Evolutionary conservation across 73 alveolate genomes (phyloP).

Genomic region (Paramecium caudatum): DNA sequence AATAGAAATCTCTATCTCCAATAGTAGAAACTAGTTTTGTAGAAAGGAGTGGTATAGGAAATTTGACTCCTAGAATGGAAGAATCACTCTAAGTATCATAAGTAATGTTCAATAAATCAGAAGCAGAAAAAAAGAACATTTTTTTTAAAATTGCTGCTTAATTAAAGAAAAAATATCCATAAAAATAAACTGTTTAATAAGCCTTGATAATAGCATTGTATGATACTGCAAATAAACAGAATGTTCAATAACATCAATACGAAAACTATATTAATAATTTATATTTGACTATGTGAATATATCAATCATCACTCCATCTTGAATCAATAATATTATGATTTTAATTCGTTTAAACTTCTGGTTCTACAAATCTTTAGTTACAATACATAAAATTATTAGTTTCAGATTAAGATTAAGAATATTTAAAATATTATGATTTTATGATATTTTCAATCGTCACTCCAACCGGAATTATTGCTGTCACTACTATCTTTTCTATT

Average conservation of each 20-base stretch:
- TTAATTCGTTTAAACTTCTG: too few species aligned
- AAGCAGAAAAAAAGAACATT: slow-evolving; percentile 21
- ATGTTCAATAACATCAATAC: background rate
- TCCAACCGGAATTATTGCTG: slow-evolving; percentile 40
- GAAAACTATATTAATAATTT: slow-evolving; percentile 17
- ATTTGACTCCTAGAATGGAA: slow-evolving; percentile 47
- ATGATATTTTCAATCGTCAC: slow-evolving; percentile 21
- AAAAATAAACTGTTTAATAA: slow-evolving; percentile 18
- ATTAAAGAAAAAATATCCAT: background rate
- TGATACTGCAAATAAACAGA: slow-evolving; percentile 8
- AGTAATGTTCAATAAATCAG: background rate
- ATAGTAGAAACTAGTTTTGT: slow-evolving; percentile 20
- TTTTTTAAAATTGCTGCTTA: slow-evolving; percentile 39
- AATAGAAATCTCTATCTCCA: background rate
- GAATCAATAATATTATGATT: too few species aligned
- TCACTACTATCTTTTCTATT: slow-evolving; percentile 57
- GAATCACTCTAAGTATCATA: slow-evolving; percentile 28
- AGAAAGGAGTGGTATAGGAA: slow-evolving; percentile 1
- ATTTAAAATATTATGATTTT: too few species aligned
- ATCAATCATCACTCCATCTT: too few species aligned
- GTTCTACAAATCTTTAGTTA: too few species aligned
- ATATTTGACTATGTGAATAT: slow-evolving; percentile 43
- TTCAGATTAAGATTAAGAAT: too few species aligned
- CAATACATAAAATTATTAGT: too few species aligned
- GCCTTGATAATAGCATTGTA: slow-evolving; percentile 49